Conservation (phyloP, 2,329 filamentous ascomycete species). For the Scedosporium apiospermum region DNA sequence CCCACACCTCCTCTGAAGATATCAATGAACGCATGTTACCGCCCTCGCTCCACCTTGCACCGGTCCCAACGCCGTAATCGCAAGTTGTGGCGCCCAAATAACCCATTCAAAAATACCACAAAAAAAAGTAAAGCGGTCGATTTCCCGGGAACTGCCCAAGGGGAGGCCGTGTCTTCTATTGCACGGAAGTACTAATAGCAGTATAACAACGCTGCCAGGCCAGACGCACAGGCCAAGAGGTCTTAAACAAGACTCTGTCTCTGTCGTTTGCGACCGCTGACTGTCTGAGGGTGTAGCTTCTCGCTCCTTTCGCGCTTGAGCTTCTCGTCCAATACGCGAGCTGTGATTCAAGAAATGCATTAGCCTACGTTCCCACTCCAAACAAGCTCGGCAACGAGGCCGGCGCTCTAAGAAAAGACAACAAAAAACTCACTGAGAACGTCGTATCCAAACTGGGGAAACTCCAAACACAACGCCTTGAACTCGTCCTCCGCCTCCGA, state of each 20-base stretch:
- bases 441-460: conserved; percentile 87
- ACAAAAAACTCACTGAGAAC: conserved; percentile 57
- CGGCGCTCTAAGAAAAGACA: not conserved
- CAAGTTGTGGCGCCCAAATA: too few species aligned
- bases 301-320: conserved; percentile 54
- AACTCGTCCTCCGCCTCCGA: conserved; percentile 83
- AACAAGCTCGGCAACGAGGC: not conserved
- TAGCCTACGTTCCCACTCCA: conserved; percentile 9
- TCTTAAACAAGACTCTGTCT: conserved; percentile 14
- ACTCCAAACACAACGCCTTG: conserved; percentile 74
- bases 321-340: conserved; percentile 56
- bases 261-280: conserved; percentile 45
- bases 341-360: conserved; percentile 24
- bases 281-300: conserved; percentile 42
- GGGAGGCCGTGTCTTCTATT: not conserved
- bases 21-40: too few species aligned
- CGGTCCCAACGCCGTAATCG: too few species aligned
- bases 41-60: too few species aligned
- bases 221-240: not conserved
- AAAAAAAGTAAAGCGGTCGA: too few species aligned
- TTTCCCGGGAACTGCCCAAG: too few species aligned
- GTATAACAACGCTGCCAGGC: not conserved
- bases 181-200: not conserved
- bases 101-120: not conserved
- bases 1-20: too few species aligned